Conservation (phyloP, 2,329 filamentous ascomycete species). For the Arachnomyces sp. region DNA sequence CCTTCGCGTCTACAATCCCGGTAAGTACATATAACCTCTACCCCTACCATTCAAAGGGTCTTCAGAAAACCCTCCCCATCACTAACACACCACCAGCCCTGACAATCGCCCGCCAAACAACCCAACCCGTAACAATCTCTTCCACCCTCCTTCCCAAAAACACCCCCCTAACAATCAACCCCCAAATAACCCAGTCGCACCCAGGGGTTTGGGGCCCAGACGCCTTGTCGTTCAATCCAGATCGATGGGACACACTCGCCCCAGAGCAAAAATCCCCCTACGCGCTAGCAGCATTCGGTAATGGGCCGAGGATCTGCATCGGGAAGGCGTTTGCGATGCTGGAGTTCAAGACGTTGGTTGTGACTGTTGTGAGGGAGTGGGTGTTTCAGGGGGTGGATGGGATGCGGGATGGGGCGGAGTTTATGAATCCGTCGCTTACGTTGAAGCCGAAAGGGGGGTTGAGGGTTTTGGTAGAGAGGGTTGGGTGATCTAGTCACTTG, state of each 20-base stretch:
- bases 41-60: no score
- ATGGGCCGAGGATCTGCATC: conserved; percentile 10
- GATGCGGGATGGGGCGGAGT: not conserved
- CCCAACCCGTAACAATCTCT: not conserved
- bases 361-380: conserved; percentile 11
- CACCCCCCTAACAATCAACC: not conserved
- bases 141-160: not conserved
- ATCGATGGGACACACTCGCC: conserved; percentile 10
- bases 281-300: conserved; percentile 12
- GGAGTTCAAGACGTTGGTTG: conserved; percentile 15
- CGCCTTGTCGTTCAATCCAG: conserved; percentile 13
- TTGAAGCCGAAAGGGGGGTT: conserved; percentile 2
- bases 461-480: not conserved
- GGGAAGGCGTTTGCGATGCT: conserved; percentile 13
- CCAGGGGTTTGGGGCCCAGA: conserved; percentile 14
- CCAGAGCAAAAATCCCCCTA: conserved; percentile 14
- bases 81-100: conserved; percentile 7
- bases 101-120: not conserved
- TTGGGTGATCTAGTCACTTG: no score
- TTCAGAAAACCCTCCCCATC: not conserved
- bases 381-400: conserved; percentile 4
- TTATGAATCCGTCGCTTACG: conserved; percentile 1
- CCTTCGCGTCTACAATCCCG: conserved; percentile 34
- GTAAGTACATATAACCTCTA: conserved; percentile 14
- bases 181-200: conserved; percentile 7